phyloP scores from a whole-genome alignment of 129 eudicot species.

The Escallonia rubra region DNA sequence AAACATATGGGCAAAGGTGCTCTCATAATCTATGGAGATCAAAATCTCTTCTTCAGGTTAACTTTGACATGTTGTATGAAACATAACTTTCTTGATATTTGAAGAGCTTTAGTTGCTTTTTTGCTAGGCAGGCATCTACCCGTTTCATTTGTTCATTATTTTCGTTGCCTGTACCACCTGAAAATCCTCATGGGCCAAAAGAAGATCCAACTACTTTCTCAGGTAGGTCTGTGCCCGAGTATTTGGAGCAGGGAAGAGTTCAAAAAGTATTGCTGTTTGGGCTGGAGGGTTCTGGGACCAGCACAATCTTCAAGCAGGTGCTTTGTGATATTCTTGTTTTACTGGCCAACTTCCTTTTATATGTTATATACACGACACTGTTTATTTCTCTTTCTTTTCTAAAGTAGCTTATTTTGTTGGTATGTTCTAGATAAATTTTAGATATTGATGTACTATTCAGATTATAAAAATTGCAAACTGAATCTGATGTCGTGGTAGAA shows the following conservation, averaged over 20 bases:
- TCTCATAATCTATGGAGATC: slow-evolving; percentile 11
- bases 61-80: background rate
- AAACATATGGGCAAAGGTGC: slow-evolving; percentile 57
- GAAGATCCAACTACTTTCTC: slow-evolving; percentile 20
- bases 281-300: slow-evolving; percentile 50
- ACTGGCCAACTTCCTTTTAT: background rate
- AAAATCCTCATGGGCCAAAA: slow-evolving; percentile 21
- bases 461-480: background rate
- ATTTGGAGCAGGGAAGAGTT: slow-evolving; percentile 23
- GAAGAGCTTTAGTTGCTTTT: slow-evolving; percentile 14
- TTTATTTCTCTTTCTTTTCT: background rate
- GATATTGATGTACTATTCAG: background rate
- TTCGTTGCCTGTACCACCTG: slow-evolving; percentile 44
- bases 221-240: slow-evolving; percentile 24
- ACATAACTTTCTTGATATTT: background rate
- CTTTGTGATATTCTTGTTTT: background rate
- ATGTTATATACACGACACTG: background rate
- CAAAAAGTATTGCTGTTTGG: slow-evolving; percentile 45
- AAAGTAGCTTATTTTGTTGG: background rate
- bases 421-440: no score
- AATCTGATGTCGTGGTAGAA: background rate
- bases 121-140: slow-evolving; percentile 47
- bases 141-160: slow-evolving; percentile 36
- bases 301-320: slow-evolving; percentile 61
- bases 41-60: background rate